Base-by-base conservation (phyloP, 148 eudicot genomes). In the Chenopodium suecicum region DNA sequence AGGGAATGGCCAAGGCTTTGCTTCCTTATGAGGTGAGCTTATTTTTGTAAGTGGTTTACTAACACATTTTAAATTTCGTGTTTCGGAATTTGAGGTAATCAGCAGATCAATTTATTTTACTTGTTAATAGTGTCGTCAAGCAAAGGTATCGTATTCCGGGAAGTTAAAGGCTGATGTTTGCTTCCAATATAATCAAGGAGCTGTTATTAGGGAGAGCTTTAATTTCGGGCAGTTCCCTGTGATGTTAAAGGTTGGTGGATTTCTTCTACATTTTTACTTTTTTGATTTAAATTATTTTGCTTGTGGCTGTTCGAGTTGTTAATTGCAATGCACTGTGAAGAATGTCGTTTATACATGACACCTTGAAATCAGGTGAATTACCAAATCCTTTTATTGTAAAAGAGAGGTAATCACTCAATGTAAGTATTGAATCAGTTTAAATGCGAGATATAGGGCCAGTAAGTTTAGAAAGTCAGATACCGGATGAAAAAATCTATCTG, bases 41-140 rank as follows among this genome's bases (percentile, higher is more conserved):
- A 16, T 29, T 73, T 46, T 13, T 27, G 1, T 17, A 4, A 31
- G 25, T 27, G 17, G 14, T 22, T 77, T 78, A 41, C 7, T 41
- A 41, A 41, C 7, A 7, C 5, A 41, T 41, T 41, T 41, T 41
- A 14, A 52, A 17, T 56, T 56, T 16, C 22, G 62, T 34, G 31
- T 63, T 11, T 9, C 7, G 10, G 2, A 32, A 5, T 11, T 77
- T 52, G 5, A 10, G 20, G 46, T 64, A 0, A 37, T 76, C 17
- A 16, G 46, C 16, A 62, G 58, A 32, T 83, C 19, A 14, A 22
- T 1, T 47, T 82, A n/a, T 27, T 46, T 23, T 8, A 9, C 12
- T 50, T 79, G 46, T 76, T 10, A 78, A 73, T 92, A 95, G 99
- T 95, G 99, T 88, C 94, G 99, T 76, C 99, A 96, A 84, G 98